A percentile compares a stretch with the other conserved stretches of the same genome.
Conservation (phyloP, 805 yeast genomes). For the Wickerhamomyces mucosus region DNA sequence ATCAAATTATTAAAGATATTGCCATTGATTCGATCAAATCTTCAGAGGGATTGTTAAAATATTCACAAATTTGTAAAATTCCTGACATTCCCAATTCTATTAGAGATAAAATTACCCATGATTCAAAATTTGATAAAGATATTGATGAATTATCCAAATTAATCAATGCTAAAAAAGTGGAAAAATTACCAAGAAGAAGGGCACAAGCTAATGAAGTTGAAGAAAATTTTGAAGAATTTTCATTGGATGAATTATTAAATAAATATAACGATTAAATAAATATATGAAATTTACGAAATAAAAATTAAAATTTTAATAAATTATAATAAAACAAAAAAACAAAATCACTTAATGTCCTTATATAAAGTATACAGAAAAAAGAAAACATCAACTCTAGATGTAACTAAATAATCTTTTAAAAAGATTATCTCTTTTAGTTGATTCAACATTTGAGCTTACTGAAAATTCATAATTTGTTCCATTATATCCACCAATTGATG, state of each 20-base stretch:
- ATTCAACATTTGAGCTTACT: no score
- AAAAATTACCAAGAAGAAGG: constrained; percentile 6
- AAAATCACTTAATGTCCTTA: no score
- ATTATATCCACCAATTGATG: no score
- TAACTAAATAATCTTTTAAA: no score
- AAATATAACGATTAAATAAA: no score
- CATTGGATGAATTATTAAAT: constrained; percentile 8
- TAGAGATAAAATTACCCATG: constrained; percentile 11
- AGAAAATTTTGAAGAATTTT: constrained; percentile 8
- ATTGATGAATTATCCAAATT: constrained; percentile 7
- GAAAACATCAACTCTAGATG: no score
- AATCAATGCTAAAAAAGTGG: constrained; percentile 16
- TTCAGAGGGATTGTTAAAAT: constrained; percentile 6
- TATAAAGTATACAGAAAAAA: no score
- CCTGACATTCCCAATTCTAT: constrained; percentile 20
- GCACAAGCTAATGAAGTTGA: constrained; percentile 2
- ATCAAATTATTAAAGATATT: constrained; percentile 10
- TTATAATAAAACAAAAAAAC: no score
- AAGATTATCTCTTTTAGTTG: no score
- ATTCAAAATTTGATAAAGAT: constrained; percentile 9
- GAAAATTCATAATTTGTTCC: no score
- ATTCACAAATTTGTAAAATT: constrained; percentile 13
- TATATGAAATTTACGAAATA: no score
- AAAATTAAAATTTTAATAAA: no score
- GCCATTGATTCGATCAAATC: constrained; percentile 6